Conservation (phyloP, 2,329 filamentous ascomycete genomes). For the Xylaria hypoxylon region DNA sequence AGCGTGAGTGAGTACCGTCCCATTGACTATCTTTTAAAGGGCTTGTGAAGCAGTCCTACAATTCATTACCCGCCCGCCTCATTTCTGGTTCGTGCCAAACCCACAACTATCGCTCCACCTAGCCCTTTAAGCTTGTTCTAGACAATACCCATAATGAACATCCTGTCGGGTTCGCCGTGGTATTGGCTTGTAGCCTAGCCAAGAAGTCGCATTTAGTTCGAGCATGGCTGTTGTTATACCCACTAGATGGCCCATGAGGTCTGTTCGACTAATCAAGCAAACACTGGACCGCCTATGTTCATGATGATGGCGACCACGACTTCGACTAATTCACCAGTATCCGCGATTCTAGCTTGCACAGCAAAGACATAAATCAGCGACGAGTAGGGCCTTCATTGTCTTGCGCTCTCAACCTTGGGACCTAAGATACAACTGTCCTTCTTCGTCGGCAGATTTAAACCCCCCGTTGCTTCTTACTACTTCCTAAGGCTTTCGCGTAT, state of each 20-base stretch:
- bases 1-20: not conserved
- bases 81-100: not conserved
- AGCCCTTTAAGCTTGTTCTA: not conserved
- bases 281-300: not conserved
- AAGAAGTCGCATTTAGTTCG: not conserved
- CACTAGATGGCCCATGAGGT: not conserved
- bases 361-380: slow-evolving; percentile 27
- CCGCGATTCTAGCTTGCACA: slow-evolving; percentile 14
- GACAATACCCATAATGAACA: not conserved
- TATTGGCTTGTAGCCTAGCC: not conserved
- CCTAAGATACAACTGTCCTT: slow-evolving; percentile 39
- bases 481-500: slow-evolving; percentile 36
- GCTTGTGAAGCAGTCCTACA: not conserved
- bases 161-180: not conserved
- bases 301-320: not conserved
- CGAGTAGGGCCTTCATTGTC: slow-evolving; percentile 41
- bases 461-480: slow-evolving; percentile 39
- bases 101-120: not conserved
- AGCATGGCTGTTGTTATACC: not conserved
- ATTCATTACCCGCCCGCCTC: not conserved
- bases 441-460: slow-evolving; percentile 35
- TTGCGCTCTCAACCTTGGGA: slow-evolving; percentile 40
- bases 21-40: not conserved
- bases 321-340: not conserved
- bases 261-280: not conserved